phyloP scores from a whole-genome alignment of 1,284 basidiomycete genomes.

The Stygiomarasmius scandens region DNA sequence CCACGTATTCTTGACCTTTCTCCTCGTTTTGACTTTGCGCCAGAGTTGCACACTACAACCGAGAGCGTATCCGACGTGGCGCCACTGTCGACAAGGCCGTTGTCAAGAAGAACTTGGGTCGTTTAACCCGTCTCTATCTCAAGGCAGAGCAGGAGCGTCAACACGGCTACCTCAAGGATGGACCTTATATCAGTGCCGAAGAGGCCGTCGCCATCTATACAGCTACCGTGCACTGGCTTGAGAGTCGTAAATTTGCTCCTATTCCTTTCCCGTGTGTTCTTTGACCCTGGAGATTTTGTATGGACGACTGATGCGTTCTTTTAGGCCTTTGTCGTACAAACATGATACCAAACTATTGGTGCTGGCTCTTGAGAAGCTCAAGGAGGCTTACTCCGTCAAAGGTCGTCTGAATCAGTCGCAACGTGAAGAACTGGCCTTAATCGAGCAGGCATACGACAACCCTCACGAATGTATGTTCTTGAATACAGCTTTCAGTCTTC shows the following conservation, averaged over 20 bases:
- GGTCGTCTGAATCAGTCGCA: constrained; percentile 93
- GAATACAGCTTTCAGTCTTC: background rate
- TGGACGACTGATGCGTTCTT: too few relatives aligned
- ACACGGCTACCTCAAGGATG: constrained; percentile 96
- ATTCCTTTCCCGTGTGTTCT: constrained; percentile 89
- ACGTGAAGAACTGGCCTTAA: constrained; percentile 92
- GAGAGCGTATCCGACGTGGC: constrained; percentile 92
- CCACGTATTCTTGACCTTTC: background rate
- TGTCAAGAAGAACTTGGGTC: constrained; percentile 93
- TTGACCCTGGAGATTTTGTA: background rate
- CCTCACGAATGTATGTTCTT: constrained; percentile 77
- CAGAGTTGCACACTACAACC: constrained; percentile 89
- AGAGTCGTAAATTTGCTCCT: constrained; percentile 94
- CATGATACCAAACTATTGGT: constrained; percentile 97
- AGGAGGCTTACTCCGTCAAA: constrained; percentile 98
- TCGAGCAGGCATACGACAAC: constrained; percentile 96
- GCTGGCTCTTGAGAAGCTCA: constrained; percentile 92
- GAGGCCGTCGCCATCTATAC: constrained; percentile 98
- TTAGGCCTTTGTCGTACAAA: constrained; percentile 91
- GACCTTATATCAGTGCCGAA: constrained; percentile 95
- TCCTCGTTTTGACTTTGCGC: constrained; percentile 6
- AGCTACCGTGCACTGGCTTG: constrained; percentile 96
- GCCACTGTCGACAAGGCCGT: constrained; percentile 99
- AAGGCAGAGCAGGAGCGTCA: constrained; percentile 98
- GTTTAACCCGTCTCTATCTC: constrained; percentile 90